Conservation (phyloP, 2,329 filamentous ascomycete genomes). For the Hypoxylon sp. region DNA sequence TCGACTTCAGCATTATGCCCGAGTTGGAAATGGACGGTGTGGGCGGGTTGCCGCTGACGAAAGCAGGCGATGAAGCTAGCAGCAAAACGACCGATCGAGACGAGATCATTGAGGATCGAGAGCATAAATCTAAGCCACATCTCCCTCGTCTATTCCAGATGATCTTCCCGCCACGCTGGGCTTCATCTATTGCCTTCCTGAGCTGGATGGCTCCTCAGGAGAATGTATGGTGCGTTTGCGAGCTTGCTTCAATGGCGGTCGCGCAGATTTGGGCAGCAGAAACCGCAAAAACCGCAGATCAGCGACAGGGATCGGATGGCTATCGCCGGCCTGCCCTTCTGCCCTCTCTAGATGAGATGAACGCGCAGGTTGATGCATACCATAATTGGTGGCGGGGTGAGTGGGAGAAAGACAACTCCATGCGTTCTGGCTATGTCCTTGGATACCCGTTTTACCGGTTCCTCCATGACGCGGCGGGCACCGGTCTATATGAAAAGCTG, state of each 20-base stretch:
- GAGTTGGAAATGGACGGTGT: conserved; percentile 47
- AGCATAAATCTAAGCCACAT: conserved; percentile 21
- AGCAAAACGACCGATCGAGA: neutral
- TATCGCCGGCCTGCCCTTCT: conserved; percentile 40
- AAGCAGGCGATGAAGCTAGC: conserved; percentile 11
- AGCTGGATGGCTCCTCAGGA: conserved; percentile 47
- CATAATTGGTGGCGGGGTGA: conserved; percentile 51
- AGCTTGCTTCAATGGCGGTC: conserved; percentile 58
- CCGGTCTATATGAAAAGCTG: conserved; percentile 49
- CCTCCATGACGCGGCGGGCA: conserved; percentile 50
- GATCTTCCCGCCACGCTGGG: conserved; percentile 47
- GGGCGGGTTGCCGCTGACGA: conserved; percentile 31
- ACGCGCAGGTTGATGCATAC: conserved; percentile 48
- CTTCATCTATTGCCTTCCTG: conserved; percentile 45
- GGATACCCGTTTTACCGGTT: conserved; percentile 48
- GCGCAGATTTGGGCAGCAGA: conserved; percentile 52
- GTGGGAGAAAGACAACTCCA: conserved; percentile 45
- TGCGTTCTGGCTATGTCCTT: conserved; percentile 45
- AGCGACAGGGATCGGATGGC: neutral
- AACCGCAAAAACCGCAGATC: conserved; percentile 11
- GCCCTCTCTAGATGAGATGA: conserved; percentile 47
- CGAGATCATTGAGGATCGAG: neutral
- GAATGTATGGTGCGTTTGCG: conserved; percentile 44
- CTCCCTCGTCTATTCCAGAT: conserved; percentile 46
- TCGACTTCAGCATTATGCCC: conserved; percentile 47